Evolutionary conservation across 352 stramenopile species (phyloP).

Genomic region (Discostella stelligera): DNA sequence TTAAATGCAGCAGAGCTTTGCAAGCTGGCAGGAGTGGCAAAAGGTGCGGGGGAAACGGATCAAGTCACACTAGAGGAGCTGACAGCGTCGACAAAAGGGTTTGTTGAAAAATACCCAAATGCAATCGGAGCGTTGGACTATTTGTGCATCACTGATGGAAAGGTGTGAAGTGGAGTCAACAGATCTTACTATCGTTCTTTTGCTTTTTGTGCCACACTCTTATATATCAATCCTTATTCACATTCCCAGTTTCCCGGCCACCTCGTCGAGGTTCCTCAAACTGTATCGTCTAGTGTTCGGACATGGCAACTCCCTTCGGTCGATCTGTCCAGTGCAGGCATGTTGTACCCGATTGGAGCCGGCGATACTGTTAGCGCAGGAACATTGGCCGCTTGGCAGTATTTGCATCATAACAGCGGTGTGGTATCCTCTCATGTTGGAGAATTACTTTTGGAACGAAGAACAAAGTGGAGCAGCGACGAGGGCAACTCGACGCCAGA

Average conservation of each 20-base stretch:
- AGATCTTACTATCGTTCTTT: neutral
- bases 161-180: constrained; percentile 4
- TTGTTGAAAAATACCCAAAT: constrained; percentile 51
- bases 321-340: constrained; percentile 27
- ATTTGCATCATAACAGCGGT: constrained; percentile 33
- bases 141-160: constrained; percentile 76
- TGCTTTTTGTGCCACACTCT: neutral
- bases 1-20: constrained; percentile 76
- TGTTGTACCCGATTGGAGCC: constrained; percentile 76
- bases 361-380: constrained; percentile 74
- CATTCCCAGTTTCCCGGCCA: constrained; percentile 25
- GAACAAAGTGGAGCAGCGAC: constrained; percentile 12
- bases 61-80: constrained; percentile 49
- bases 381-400: constrained; percentile 70
- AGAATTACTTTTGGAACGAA: constrained; percentile 15
- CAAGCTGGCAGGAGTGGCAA: constrained; percentile 52
- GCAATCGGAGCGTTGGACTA: constrained; percentile 45
- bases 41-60: constrained; percentile 42
- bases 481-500: neutral
- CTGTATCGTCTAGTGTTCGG: neutral
- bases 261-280: constrained; percentile 35
- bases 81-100: constrained; percentile 39
- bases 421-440: constrained; percentile 24
- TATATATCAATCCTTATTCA: neutral
- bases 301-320: constrained; percentile 27